Percentiles rank a stretch among this genome's conserved stretches.
Conservation (phyloP, 1,284 basidiomycete species). For the Gomphus bonarii region DNA sequence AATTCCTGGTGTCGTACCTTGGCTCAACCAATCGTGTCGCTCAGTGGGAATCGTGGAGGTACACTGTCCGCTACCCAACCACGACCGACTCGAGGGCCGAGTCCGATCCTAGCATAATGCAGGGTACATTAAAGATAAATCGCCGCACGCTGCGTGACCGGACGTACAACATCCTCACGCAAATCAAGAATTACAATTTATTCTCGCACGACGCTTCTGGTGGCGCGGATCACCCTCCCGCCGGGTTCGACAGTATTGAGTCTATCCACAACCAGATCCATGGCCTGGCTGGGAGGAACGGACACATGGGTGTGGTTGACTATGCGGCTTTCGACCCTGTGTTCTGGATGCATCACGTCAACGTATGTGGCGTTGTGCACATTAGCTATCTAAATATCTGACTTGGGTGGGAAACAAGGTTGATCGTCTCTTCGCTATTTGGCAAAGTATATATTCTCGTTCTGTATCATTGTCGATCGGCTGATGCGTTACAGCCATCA, state of each 20-base stretch:
- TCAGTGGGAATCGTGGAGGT: slow-evolving; percentile 27
- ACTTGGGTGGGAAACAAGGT: slow-evolving; percentile 22
- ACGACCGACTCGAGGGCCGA: slow-evolving; percentile 19
- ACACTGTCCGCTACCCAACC: slow-evolving; percentile 32
- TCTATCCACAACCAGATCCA: slow-evolving; percentile 39
- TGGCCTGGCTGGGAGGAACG: slow-evolving; percentile 29
- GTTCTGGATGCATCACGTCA: slow-evolving; percentile 35
- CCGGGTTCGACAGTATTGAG: slow-evolving; percentile 35
- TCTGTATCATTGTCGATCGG: neutral
- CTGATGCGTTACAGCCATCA: slow-evolving; percentile 19
- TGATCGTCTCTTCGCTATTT: slow-evolving; percentile 35
- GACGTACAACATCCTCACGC: slow-evolving; percentile 31
- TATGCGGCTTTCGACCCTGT: slow-evolving; percentile 35
- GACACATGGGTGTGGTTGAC: slow-evolving; percentile 32
- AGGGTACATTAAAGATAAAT: slow-evolving; percentile 20
- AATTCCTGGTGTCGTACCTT: neutral
- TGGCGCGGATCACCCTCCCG: slow-evolving; percentile 20
- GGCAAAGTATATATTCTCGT: slow-evolving; percentile 18
- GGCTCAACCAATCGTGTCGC: neutral
- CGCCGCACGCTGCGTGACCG: slow-evolving; percentile 17
- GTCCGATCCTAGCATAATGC: slow-evolving; percentile 4
- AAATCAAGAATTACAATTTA: slow-evolving; percentile 28
- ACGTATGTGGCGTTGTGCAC: neutral
- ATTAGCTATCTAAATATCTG: neutral
- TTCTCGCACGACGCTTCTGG: slow-evolving; percentile 36